Evolutionary conservation across 495 filamentous ascomycete species (phyloP).

Genomic region (Talaromyces trachyspermus): DNA sequence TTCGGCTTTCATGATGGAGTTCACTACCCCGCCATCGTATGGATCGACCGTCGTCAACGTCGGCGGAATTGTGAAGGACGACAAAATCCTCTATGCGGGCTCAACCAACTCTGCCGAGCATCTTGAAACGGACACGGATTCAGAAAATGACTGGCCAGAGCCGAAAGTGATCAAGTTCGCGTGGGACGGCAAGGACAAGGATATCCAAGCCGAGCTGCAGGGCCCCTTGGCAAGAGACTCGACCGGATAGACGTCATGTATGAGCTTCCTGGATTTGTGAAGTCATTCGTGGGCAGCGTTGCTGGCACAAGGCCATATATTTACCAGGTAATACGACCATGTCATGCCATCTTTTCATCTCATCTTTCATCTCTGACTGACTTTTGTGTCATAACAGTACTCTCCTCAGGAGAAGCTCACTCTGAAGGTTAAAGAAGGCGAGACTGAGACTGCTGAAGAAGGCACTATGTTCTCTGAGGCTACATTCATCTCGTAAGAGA

Average conservation of each 20-base stretch:
- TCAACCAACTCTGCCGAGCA: conserved; percentile 55
- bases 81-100: conserved; percentile 69
- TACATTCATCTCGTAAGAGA: conserved; percentile 72
- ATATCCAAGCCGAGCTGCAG: conserved; percentile 58
- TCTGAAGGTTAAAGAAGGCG: conserved; percentile 77
- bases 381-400: conserved; percentile 41
- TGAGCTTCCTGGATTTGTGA: conserved; percentile 91
- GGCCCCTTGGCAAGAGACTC: conserved; percentile 59
- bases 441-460: conserved; percentile 66
- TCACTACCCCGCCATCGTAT: conserved; percentile 89
- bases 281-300: conserved; percentile 78
- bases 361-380: neutral
- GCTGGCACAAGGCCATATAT: conserved; percentile 94
- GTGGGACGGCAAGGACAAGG: conserved; percentile 74
- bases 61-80: conserved; percentile 72
- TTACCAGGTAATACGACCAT: conserved; percentile 61
- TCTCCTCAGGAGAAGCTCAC: conserved; percentile 53
- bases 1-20: conserved; percentile 93
- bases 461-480: conserved; percentile 76
- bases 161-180: conserved; percentile 65
- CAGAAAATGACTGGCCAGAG: conserved; percentile 81
- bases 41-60: conserved; percentile 82
- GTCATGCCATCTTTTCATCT: neutral
- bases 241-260: conserved; percentile 95
- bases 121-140: conserved; percentile 57